phyloP scores from a whole-genome alignment of 176 grass and related monocot genomes.

The Avena atlantica region DNA sequence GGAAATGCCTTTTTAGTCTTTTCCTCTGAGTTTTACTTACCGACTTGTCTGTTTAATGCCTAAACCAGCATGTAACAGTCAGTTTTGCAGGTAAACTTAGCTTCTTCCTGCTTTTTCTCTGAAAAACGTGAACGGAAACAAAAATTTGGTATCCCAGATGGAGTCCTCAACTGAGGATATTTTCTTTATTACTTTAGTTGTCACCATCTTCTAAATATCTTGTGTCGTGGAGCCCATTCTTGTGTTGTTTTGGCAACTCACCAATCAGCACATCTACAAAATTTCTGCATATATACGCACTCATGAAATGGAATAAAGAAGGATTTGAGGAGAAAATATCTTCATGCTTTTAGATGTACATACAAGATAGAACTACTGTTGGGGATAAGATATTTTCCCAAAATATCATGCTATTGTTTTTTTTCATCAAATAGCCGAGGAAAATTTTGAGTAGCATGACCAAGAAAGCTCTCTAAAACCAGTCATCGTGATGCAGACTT shows the following conservation, averaged over 20 bases:
- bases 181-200: slow-evolving; percentile 41
- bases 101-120: neutral
- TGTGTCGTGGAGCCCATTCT: slow-evolving; percentile 16
- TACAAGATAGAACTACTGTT: slow-evolving; percentile 5
- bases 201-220: slow-evolving; percentile 52
- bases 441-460: neutral
- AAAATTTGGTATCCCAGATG: neutral
- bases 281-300: slow-evolving; percentile 27
- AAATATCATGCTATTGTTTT: neutral
- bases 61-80: neutral
- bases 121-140: neutral
- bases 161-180: neutral
- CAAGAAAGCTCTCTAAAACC: slow-evolving; percentile 14
- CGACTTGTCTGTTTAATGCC: neutral
- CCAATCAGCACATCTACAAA: neutral
- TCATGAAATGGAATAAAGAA: slow-evolving; percentile 52
- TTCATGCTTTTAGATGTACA: slow-evolving; percentile 18
- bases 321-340: slow-evolving; percentile 20
- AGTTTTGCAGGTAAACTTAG: neutral
- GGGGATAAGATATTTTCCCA: slow-evolving; percentile 35
- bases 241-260: slow-evolving; percentile 42
- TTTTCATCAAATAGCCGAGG: neutral
- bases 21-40: neutral
- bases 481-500: neutral
- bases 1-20: neutral